Evolutionary conservation across 2,329 filamentous ascomycete genomes (phyloP).

Genomic region (Botrytis byssoidea): DNA sequence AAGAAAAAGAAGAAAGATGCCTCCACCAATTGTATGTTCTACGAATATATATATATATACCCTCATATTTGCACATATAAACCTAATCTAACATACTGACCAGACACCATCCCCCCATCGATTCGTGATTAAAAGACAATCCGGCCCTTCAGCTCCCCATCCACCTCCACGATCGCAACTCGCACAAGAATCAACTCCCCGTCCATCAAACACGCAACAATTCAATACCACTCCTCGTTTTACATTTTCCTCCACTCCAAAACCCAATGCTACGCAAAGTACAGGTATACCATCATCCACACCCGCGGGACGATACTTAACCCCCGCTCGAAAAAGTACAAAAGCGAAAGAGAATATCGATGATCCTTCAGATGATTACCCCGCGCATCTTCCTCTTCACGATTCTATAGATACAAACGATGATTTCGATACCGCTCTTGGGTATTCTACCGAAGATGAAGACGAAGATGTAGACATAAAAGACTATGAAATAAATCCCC

Average conservation of each 20-base stretch:
- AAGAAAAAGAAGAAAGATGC: constrained; percentile 29
- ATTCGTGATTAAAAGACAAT: constrained; percentile 39
- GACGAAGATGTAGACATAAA: constrained; percentile 17
- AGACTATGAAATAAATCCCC: constrained; percentile 30
- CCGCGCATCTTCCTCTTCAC: constrained; percentile 26
- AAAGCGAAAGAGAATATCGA: constrained; percentile 33
- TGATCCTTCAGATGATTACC: constrained; percentile 24
- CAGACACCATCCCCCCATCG: constrained; percentile 43
- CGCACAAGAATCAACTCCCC: constrained; percentile 30
- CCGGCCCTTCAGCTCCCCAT: neutral
- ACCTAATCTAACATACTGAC: neutral
- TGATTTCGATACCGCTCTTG: constrained; percentile 23
- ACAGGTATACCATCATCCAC: constrained; percentile 28
- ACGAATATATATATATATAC: neutral
- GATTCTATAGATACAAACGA: constrained; percentile 34
- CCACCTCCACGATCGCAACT: constrained; percentile 27
- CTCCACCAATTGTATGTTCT: constrained; percentile 37
- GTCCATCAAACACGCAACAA: constrained; percentile 31
- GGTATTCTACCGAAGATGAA: constrained; percentile 24
- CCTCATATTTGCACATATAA: constrained; percentile 19
- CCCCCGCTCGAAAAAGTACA: constrained; percentile 28
- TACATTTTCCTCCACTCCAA: constrained; percentile 36
- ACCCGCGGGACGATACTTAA: constrained; percentile 34
- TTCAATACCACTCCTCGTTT: constrained; percentile 41
- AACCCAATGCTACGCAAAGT: constrained; percentile 30